These are phyloP conservation scores for Pichia sp. DNA, from an alignment of 1,139 yeast species.

Conservation along the genomic window DNA sequence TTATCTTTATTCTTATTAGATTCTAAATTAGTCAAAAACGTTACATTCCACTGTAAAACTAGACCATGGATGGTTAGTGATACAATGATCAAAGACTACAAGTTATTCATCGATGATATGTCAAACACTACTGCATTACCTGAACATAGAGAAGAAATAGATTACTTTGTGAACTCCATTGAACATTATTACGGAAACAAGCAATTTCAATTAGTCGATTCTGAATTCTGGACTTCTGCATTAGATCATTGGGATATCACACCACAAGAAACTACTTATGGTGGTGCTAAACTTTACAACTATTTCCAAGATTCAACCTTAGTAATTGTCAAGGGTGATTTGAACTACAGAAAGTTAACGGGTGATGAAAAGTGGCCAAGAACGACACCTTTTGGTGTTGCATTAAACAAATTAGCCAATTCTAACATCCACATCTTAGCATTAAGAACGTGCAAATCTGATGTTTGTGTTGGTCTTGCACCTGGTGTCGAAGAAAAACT, in stretches of 20 bases:
- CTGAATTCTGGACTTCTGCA: slow-evolving; percentile 85
- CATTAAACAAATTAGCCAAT: slow-evolving; percentile 66
- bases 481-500: slow-evolving; percentile 72
- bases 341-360: slow-evolving; percentile 91
- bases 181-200: slow-evolving; percentile 48
- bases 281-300: slow-evolving; percentile 55
- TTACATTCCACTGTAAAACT: slow-evolving; percentile 84
- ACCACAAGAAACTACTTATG: slow-evolving; percentile 51
- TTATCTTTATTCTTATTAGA: slow-evolving; percentile 76
- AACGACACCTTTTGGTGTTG: slow-evolving; percentile 67
- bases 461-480: slow-evolving; percentile 86
- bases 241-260: slow-evolving; percentile 69
- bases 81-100: slow-evolving; percentile 81
- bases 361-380: slow-evolving; percentile 90
- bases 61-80: slow-evolving; percentile 99
- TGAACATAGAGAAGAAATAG: slow-evolving; percentile 41
- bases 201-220: slow-evolving; percentile 54
- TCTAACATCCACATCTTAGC: slow-evolving; percentile 65
- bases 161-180: slow-evolving; percentile 50
- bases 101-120: slow-evolving; percentile 58
- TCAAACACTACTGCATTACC: slow-evolving; percentile 51
- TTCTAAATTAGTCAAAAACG: slow-evolving; percentile 55
- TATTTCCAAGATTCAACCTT: slow-evolving; percentile 56
- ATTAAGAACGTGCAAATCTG: slow-evolving; percentile 94
- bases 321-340: slow-evolving; percentile 90